These are phyloP conservation scores for Rhexocercosporidium sp. DNA, from an alignment of 2,329 filamentous ascomycete genomes.

Conservation along the genomic window DNA sequence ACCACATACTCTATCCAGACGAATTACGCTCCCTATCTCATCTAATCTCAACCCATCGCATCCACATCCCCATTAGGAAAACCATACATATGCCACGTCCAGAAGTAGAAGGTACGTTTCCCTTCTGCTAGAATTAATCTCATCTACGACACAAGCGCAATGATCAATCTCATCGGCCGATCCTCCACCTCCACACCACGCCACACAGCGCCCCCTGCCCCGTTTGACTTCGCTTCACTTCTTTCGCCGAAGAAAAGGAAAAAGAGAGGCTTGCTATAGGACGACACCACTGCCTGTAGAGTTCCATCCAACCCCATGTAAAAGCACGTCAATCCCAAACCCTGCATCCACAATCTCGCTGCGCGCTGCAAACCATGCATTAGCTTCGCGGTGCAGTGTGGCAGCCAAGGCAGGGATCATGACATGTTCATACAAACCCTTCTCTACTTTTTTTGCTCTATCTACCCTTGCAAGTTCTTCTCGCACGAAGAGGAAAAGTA, in stretches of 20 bases:
- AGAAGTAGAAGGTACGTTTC: slow-evolving; percentile 1
- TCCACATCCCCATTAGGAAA: neutral
- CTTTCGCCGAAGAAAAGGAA: no score
- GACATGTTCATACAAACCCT: neutral
- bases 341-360: neutral
- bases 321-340: neutral
- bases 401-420: neutral
- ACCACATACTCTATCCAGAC: no score
- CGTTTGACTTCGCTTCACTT: neutral
- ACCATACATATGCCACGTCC: neutral
- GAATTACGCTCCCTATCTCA: no score
- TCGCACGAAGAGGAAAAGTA: no score
- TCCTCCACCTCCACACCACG: neutral
- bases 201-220: no score
- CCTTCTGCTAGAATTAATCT: neutral
- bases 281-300: no score
- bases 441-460: no score
- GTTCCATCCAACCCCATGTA: no score
- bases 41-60: no score
- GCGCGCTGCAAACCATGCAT: neutral
- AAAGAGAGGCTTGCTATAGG: neutral
- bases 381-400: neutral
- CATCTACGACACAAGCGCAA: no score
- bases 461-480: no score
- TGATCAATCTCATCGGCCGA: neutral